These are phyloP conservation scores for Boletus barrowsii DNA, from an alignment of 768 basidiomycete genomes.

Conservation along the genomic window DNA sequence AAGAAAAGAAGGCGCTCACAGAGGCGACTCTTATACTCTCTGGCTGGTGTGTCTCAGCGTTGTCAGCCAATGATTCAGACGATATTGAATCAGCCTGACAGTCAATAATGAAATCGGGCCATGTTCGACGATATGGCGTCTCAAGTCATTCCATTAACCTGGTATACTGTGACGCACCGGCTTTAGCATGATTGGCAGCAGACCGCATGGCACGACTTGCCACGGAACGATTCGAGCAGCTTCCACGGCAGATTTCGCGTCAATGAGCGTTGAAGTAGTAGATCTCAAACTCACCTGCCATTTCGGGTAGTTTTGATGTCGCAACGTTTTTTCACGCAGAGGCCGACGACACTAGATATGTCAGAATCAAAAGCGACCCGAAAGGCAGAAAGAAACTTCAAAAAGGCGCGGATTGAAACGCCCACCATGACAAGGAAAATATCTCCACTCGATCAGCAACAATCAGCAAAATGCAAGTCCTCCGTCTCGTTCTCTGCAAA, in stretches of 20 bases:
- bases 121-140: too few species aligned
- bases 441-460: background rate
- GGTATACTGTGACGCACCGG: too few species aligned
- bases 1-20: slow-evolving; percentile 22
- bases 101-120: slow-evolving; percentile 10
- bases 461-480: background rate
- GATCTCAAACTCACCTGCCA: background rate
- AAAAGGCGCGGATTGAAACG: slow-evolving; percentile 25
- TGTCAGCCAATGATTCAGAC: slow-evolving; percentile 16
- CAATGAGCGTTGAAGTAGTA: too few species aligned
- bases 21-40: slow-evolving; percentile 20
- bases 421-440: slow-evolving; percentile 1
- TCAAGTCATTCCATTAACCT: background rate
- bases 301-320: background rate
- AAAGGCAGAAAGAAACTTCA: slow-evolving; percentile 20
- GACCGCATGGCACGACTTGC: background rate
- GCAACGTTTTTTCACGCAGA: too few species aligned
- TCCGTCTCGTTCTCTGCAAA: slow-evolving; percentile 19
- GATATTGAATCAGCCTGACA: slow-evolving; percentile 7
- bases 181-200: too few species aligned
- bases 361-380: slow-evolving; percentile 16
- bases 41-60: slow-evolving; percentile 10
- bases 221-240: too few species aligned
- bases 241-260: background rate
- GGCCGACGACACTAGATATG: slow-evolving; percentile 4